These are phyloP conservation scores for Aureoboletus auriporus DNA, from an alignment of 768 basidiomycete genomes.

Conservation along the genomic window DNA sequence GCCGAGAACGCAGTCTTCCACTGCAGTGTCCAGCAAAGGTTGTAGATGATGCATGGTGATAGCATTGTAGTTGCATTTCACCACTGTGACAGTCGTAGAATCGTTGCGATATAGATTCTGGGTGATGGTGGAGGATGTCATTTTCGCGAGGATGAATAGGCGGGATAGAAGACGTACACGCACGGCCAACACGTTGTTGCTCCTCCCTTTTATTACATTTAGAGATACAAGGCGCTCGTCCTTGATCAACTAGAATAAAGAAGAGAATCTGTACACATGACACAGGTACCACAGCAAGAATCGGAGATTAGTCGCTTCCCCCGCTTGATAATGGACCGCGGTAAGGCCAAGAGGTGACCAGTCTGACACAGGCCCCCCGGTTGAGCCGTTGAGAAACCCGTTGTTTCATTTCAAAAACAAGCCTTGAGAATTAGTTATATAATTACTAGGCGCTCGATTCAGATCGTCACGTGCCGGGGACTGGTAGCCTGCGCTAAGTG, in stretches of 20 bases:
- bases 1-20: slow-evolving; percentile 29
- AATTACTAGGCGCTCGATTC: too few species aligned
- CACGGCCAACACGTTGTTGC: neutral
- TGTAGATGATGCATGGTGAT: slow-evolving; percentile 23
- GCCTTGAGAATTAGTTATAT: too few species aligned
- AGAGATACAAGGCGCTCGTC: neutral
- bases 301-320: neutral
- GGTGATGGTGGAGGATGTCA: slow-evolving; percentile 19
- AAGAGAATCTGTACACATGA: neutral
- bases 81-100: slow-evolving; percentile 26
- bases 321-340: too few species aligned
- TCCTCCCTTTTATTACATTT: slow-evolving; percentile 3
- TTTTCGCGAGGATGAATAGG: neutral
- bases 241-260: neutral
- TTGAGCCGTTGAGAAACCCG: too few species aligned
- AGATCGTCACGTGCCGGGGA: slow-evolving; percentile 14
- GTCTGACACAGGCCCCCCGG: too few species aligned
- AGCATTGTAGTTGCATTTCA: slow-evolving; percentile 21
- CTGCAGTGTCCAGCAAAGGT: slow-evolving; percentile 27
- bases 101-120: slow-evolving; percentile 33
- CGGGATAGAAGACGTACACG: slow-evolving; percentile 2
- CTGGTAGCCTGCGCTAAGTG: too few species aligned
- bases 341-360: too few species aligned
- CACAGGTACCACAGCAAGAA: slow-evolving; percentile 10
- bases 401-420: too few species aligned